Evolutionary conservation across 2,329 filamentous ascomycete genomes (phyloP).

Genomic region (Trichoderma endophyticum): DNA sequence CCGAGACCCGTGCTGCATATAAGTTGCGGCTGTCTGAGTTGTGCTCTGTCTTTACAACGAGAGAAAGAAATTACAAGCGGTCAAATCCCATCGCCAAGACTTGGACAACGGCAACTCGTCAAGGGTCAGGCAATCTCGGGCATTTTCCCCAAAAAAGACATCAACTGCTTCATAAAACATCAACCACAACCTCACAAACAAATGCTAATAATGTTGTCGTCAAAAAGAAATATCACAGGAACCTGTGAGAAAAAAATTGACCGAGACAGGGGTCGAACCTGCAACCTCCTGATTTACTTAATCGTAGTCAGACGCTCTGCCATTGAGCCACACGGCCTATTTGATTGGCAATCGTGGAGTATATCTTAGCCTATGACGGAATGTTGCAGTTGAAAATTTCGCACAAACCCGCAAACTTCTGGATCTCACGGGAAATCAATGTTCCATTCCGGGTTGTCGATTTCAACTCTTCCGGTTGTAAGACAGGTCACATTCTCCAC

Average conservation of each 20-base stretch:
- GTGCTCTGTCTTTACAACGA: background rate
- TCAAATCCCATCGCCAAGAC: background rate
- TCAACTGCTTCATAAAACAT: background rate
- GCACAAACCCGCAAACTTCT: background rate
- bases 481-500: background rate
- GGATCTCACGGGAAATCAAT: background rate
- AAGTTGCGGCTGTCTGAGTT: background rate
- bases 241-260: background rate
- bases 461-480: background rate
- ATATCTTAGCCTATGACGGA: background rate
- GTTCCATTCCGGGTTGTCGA: background rate
- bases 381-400: background rate
- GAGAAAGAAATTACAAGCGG: background rate
- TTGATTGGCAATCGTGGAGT: background rate
- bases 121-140: background rate
- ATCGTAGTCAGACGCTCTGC: slow-evolving; percentile 20
- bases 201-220: background rate
- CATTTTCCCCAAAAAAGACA: background rate
- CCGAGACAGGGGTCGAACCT: slow-evolving; percentile 19
- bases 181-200: background rate
- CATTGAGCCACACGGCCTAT: slow-evolving; percentile 18
- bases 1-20: background rate
- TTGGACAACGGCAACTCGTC: background rate
- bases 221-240: background rate
- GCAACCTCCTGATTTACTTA: slow-evolving; percentile 18